Evolutionary conservation across 768 basidiomycete species (phyloP).

Genomic region (Tremella mesenterica): DNA sequence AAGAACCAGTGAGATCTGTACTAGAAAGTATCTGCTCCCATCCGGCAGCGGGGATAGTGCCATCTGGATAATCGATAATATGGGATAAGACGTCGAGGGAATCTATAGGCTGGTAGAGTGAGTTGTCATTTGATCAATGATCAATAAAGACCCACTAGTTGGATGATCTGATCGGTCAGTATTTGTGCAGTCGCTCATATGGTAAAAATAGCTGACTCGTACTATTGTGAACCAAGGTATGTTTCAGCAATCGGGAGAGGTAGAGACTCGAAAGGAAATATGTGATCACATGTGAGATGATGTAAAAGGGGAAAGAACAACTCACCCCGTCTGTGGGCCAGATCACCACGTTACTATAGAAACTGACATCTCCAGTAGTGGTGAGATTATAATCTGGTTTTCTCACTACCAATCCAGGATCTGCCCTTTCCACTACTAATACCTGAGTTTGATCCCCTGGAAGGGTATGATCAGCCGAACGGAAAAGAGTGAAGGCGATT

Average conservation of each 20-base stretch:
- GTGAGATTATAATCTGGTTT: not conserved
- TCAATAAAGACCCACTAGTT: no score
- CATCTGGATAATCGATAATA: constrained; percentile 1
- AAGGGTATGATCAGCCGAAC: constrained; percentile 7
- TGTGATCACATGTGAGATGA: no score
- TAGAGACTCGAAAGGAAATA: no score
- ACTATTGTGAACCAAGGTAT: no score
- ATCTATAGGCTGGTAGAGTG: no score
- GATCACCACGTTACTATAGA: constrained; percentile 9
- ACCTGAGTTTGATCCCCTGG: constrained; percentile 26
- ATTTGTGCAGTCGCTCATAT: not conserved
- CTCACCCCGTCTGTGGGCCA: constrained; percentile 13
- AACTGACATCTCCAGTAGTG: not conserved
- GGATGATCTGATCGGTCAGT: not conserved
- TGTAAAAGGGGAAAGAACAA: no score
- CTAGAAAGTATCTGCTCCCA: constrained; percentile 2
- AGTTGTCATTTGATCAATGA: no score
- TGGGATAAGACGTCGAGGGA: not conserved
- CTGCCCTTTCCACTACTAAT: constrained; percentile 16
- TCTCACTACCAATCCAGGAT: not conserved
- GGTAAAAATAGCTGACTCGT: no score
- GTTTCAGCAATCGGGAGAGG: no score
- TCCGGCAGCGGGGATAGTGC: constrained; percentile 4
- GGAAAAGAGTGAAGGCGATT: constrained; percentile 21
- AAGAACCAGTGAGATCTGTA: constrained; percentile 6